Conservation (phyloP, 129 eudicot species). For the Pulicaria dysenterica region DNA sequence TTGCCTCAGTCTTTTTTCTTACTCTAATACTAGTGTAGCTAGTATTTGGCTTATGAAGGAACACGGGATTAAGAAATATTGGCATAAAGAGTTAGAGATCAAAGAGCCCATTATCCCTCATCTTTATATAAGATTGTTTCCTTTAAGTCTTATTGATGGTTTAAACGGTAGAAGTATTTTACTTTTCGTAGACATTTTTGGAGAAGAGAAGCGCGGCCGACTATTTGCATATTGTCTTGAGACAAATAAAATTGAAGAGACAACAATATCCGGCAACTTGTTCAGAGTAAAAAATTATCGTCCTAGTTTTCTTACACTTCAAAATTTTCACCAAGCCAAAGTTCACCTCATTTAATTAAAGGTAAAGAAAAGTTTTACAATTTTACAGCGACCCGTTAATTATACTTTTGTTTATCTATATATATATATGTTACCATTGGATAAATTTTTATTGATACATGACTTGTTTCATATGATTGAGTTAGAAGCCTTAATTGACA, state of each 20-base stretch:
- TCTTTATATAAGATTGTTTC: too few relatives aligned
- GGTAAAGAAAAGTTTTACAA: too few relatives aligned
- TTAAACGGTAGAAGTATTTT: slow-evolving; percentile 34
- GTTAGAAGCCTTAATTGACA: too few relatives aligned
- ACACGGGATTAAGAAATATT: slow-evolving; percentile 42
- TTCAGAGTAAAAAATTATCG: background rate
- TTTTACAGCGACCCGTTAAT: too few relatives aligned
- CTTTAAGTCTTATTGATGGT: background rate
- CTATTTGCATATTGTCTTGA: slow-evolving; percentile 17
- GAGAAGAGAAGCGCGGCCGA: background rate
- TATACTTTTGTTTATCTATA: too few relatives aligned
- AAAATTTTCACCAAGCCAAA: too few relatives aligned
- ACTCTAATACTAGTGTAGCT: slow-evolving; percentile 28
- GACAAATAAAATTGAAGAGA: slow-evolving; percentile 9
- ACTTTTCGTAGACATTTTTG: background rate
- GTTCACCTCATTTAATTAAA: too few relatives aligned
- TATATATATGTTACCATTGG: too few relatives aligned
- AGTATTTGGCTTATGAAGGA: slow-evolving; percentile 54
- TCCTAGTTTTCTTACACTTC: slow-evolving; percentile 24
- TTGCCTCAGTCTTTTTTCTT: slow-evolving; percentile 39
- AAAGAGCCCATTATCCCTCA: background rate
- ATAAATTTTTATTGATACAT: too few relatives aligned
- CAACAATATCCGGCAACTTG: background rate
- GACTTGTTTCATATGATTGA: too few relatives aligned
- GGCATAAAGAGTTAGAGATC: slow-evolving; percentile 36